A percentile compares a stretch with the other conserved stretches of the same genome.
phyloP scores from a whole-genome alignment of 1,284 basidiomycete species.

The Rhodofomes roseus region DNA sequence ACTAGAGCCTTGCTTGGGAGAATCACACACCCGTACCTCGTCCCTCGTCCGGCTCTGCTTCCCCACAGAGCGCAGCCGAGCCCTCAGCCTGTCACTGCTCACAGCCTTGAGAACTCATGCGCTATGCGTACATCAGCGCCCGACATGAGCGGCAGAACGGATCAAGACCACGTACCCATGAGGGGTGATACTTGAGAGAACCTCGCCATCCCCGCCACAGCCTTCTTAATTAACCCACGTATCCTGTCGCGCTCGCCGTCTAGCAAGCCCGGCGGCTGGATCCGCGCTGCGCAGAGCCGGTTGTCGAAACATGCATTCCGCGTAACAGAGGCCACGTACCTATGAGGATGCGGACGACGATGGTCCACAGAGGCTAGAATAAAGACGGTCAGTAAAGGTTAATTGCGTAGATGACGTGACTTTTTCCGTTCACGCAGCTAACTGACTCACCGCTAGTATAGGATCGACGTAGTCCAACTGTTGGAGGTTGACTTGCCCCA shows the following conservation, averaged over 20 bases:
- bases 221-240: background rate
- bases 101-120: background rate
- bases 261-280: background rate
- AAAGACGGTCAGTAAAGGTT: background rate
- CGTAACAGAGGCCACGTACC: background rate
- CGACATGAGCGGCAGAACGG: background rate
- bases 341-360: background rate
- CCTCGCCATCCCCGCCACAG: background rate
- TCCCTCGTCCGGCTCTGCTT: background rate
- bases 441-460: slow-evolving; percentile 25
- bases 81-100: background rate
- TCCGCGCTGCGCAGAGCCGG: background rate
- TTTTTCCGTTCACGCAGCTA: background rate
- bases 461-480: slow-evolving; percentile 23
- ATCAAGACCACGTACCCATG: background rate
- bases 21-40: background rate
- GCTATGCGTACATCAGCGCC: background rate
- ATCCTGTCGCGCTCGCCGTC: background rate
- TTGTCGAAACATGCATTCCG: no score
- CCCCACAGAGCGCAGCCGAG: background rate
- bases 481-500: slow-evolving; percentile 16
- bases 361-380: background rate
- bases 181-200: background rate
- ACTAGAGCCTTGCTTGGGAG: background rate
- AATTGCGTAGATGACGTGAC: background rate